Base-by-base conservation (phyloP, 140 eudicot species). In the Senecio squalidus region DNA sequence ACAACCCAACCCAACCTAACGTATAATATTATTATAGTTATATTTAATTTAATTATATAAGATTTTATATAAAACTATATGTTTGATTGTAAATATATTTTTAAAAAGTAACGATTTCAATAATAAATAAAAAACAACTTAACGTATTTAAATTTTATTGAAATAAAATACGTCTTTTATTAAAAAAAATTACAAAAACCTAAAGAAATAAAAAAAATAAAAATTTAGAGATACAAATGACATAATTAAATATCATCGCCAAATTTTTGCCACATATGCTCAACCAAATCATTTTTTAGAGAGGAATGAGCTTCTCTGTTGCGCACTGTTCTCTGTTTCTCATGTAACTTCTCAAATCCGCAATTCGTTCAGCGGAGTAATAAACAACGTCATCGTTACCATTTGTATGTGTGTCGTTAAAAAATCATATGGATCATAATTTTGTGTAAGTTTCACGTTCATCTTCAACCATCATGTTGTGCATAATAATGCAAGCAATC, bases 281-380 rank as follows among this genome's bases (percentile, higher is more conserved):
- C 10, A 20, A 49, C 21, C 56, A 49, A 14, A 49, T 49, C 27
- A 6, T 49, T 49, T 49, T 25, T 49, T 20, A 49, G 9, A 49
- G 56, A 0, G 38, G 2, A 11, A 41, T 11, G 17, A 41, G 47
- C 47, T 10, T 13, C 18, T 41, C 47, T 13, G 5, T 49, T 18
- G 15, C 22, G 56, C 18, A 49, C 21, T 49, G 56, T 20, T 10
- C 27, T 28, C 28, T 49, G 21, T 49, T 17, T 3, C 28, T 49
- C 56, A 50, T 50, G 22, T 50, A 50, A 50, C 28, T 41, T 3
- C 24, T 15, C 18, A 45, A 5, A 18, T 17, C 5, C 18, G 5
- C 51, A 45, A 45, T 45, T 52, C 34, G 3, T 52, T 24, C 16
- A 52, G 58, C 9, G 25, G 58, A 52, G 36, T 52, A 52, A 22